phyloP scores from a whole-genome alignment of 176 grass and related monocot species.

The Sorghum bicolor region DNA sequence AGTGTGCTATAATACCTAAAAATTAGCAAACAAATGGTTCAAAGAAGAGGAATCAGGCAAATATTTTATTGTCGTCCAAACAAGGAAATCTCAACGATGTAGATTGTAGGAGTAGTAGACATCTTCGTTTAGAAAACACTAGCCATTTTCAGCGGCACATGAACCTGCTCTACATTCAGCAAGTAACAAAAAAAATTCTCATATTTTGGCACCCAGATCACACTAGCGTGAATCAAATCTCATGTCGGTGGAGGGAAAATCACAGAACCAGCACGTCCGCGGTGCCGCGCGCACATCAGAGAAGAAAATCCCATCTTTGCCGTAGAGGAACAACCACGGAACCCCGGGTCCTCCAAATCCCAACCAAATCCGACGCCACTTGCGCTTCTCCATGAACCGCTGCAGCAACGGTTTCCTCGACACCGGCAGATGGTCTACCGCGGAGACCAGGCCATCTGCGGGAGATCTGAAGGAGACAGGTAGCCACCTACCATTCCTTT shows the following conservation, averaged over 20 bases:
- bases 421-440: too few relatives aligned
- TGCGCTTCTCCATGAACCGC: too few relatives aligned
- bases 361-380: neutral
- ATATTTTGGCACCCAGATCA: slow-evolving; percentile 16
- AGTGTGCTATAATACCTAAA: too few relatives aligned
- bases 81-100: neutral
- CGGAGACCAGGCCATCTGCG: too few relatives aligned
- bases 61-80: neutral
- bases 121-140: neutral
- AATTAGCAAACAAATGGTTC: neutral
- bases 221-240: neutral
- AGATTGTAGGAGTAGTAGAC: neutral
- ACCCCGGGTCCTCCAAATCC: neutral
- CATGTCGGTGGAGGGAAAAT: too few relatives aligned
- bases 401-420: too few relatives aligned
- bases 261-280: neutral
- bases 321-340: neutral
- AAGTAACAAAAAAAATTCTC: neutral
- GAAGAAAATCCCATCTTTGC: slow-evolving; percentile 1
- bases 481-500: too few relatives aligned
- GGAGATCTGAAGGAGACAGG: too few relatives aligned
- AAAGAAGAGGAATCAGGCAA: neutral
- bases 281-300: neutral
- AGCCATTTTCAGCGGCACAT: neutral
- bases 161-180: neutral